A percentile compares a stretch with the other conserved stretches of the same genome.
Conservation (phyloP, 202 grass and related monocot species). For the Panicum virgatum region DNA sequence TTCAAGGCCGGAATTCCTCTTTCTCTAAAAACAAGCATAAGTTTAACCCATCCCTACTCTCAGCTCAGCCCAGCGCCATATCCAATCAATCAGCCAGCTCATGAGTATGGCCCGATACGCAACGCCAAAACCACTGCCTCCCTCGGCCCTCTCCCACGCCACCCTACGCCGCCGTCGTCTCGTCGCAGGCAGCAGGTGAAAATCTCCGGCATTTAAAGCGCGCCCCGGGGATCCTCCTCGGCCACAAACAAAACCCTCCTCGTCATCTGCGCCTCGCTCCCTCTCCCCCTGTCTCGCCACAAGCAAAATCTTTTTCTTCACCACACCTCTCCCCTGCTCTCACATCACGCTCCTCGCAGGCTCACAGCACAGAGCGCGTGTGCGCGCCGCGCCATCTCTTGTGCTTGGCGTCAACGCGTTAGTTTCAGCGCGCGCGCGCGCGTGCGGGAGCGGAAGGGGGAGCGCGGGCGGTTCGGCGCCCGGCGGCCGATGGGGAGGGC, state of each 20-base stretch:
- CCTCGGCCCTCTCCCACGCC: not conserved
- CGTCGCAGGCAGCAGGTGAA: slow-evolving; percentile 39
- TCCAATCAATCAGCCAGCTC: not conserved
- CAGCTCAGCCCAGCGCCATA: not conserved
- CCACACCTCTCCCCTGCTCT: not conserved
- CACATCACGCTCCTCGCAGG: too few species aligned
- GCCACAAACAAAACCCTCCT: slow-evolving; percentile 45
- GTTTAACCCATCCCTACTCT: too few species aligned
- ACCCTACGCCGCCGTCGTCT: not conserved
- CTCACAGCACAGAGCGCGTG: not conserved
- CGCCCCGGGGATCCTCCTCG: slow-evolving; percentile 44
- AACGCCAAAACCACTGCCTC: not conserved
- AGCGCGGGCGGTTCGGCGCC: not conserved
- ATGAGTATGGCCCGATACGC: not conserved
- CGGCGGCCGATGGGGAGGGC: slow-evolving; percentile 68
- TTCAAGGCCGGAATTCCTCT: too few species aligned
- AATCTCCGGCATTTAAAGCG: slow-evolving; percentile 50
- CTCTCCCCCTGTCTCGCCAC: not conserved
- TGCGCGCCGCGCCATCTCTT: slow-evolving; percentile 18
- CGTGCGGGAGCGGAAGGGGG: not conserved
- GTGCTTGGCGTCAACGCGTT: slow-evolving; percentile 26
- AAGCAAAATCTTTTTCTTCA: slow-evolving; percentile 24
- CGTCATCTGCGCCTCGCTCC: slow-evolving; percentile 16
- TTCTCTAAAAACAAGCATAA: too few species aligned
- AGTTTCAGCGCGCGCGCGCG: not conserved